phyloP scores from a whole-genome alignment of 192 early-diverging fungal species.

The Ambispora gerdemannii region DNA sequence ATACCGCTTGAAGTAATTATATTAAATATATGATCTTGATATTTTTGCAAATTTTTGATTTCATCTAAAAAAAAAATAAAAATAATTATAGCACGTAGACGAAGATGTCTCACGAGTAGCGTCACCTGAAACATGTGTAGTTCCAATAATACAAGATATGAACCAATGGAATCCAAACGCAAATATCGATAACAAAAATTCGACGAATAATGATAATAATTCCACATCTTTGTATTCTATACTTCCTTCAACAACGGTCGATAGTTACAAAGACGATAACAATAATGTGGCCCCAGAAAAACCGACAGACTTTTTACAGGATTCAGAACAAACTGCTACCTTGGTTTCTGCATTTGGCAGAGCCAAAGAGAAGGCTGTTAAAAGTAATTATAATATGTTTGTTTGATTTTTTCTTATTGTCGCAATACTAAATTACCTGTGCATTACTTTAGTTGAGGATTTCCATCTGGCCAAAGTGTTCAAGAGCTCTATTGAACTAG shows the following conservation, averaged over 20 bases:
- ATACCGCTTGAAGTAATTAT: slow-evolving; percentile 25
- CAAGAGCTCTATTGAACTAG: slow-evolving; percentile 50
- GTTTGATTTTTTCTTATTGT: slow-evolving; percentile 30
- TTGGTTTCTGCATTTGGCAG: slow-evolving; percentile 42
- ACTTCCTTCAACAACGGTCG: neutral
- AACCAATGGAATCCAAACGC: neutral
- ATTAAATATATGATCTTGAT: neutral
- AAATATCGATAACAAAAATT: neutral
- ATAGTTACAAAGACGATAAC: no score
- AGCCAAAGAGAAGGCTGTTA: slow-evolving; percentile 58
- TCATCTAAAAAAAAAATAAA: neutral
- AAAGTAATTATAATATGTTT: slow-evolving; percentile 35
- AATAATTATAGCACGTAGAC: slow-evolving; percentile 16
- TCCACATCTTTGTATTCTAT: slow-evolving; percentile 17
- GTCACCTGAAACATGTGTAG: slow-evolving; percentile 26
- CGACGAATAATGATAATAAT: neutral
- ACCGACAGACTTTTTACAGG: slow-evolving; percentile 6
- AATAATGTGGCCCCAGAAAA: neutral
- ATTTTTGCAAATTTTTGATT: neutral
- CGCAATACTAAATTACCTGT: no score
- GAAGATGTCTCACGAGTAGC: slow-evolving; percentile 26
- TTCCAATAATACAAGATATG: slow-evolving; percentile 20
- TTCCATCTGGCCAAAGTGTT: slow-evolving; percentile 61
- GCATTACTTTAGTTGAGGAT: slow-evolving; percentile 48
- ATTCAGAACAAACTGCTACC: slow-evolving; percentile 2